phyloP scores from a whole-genome alignment of 202 grass and related monocot genomes.

The Musa balbisiana region DNA sequence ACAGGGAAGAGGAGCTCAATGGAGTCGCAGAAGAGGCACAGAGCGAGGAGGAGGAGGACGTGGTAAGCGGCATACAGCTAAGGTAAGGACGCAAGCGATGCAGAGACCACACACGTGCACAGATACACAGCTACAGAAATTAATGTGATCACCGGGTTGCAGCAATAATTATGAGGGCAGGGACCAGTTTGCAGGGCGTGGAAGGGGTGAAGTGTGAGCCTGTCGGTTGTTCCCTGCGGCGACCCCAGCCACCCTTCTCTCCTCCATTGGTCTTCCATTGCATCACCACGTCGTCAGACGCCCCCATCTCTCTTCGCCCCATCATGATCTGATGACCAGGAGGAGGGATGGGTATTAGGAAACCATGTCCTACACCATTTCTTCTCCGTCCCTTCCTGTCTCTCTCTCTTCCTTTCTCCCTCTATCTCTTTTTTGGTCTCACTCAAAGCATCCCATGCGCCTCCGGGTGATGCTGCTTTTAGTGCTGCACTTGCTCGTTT shows the following conservation, averaged over 20 bases:
- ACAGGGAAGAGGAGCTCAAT: background rate
- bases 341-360: background rate
- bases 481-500: constrained; percentile 10
- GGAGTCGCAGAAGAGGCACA: background rate
- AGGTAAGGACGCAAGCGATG: background rate
- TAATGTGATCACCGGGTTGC: too few species aligned
- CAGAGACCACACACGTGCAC: constrained; percentile 4
- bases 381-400: background rate
- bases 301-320: background rate
- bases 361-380: background rate
- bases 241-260: too few species aligned
- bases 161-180: constrained; percentile 2
- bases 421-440: background rate
- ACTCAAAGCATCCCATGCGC: constrained; percentile 15
- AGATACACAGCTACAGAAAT: background rate
- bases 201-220: constrained; percentile 4
- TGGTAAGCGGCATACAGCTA: background rate
- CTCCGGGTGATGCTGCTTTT: constrained; percentile 3
- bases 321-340: background rate
- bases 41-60: background rate
- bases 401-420: background rate
- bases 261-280: too few species aligned
- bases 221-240: constrained; percentile 1
- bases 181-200: constrained; percentile 14
- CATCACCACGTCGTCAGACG: too few species aligned